Evolutionary conservation across 2,329 filamentous ascomycete genomes (phyloP).

Genomic region (Penicillium digitatum): DNA sequence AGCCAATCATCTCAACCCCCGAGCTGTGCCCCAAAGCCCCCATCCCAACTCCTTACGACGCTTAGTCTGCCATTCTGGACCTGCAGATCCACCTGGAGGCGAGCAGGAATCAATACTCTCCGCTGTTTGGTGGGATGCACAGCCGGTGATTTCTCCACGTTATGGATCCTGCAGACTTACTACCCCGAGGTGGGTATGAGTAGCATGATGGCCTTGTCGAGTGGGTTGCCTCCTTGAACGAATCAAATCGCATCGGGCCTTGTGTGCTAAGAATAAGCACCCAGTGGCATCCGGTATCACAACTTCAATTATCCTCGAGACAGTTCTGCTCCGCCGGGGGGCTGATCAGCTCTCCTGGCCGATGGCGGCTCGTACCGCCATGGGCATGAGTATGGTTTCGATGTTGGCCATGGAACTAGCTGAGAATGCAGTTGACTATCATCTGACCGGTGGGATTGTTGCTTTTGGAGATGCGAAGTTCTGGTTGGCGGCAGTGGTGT

Average conservation of each 20-base stretch:
- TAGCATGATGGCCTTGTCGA: slow-evolving; percentile 52
- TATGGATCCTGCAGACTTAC: slow-evolving; percentile 54
- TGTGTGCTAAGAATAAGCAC: not conserved
- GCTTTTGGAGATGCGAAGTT: slow-evolving; percentile 48
- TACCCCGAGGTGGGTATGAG: slow-evolving; percentile 48
- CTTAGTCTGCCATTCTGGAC: slow-evolving; percentile 34
- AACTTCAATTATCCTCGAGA: slow-evolving; percentile 53
- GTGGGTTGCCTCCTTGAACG: slow-evolving; percentile 31
- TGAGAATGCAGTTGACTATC: slow-evolving; percentile 55
- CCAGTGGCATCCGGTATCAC: slow-evolving; percentile 52
- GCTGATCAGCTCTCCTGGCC: slow-evolving; percentile 49
- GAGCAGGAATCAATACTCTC: slow-evolving; percentile 54
- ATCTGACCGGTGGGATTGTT: slow-evolving; percentile 52
- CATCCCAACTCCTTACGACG: not conserved
- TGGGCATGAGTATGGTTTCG: slow-evolving; percentile 57
- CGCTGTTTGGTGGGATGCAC: slow-evolving; percentile 56
- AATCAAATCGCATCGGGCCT: not conserved
- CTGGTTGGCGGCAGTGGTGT: slow-evolving; percentile 49
- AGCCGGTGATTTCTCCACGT: slow-evolving; percentile 53
- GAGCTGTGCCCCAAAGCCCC: not conserved
- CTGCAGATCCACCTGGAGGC: slow-evolving; percentile 43
- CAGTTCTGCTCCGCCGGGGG: slow-evolving; percentile 48
- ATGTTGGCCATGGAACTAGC: slow-evolving; percentile 58
- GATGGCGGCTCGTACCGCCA: slow-evolving; percentile 49
- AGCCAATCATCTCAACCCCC: not conserved